Percentiles rank a stretch among this genome's conserved stretches.
Evolutionary conservation across 1,284 basidiomycete species (phyloP).

Genomic region (Hypsizygus ulmarius): DNA sequence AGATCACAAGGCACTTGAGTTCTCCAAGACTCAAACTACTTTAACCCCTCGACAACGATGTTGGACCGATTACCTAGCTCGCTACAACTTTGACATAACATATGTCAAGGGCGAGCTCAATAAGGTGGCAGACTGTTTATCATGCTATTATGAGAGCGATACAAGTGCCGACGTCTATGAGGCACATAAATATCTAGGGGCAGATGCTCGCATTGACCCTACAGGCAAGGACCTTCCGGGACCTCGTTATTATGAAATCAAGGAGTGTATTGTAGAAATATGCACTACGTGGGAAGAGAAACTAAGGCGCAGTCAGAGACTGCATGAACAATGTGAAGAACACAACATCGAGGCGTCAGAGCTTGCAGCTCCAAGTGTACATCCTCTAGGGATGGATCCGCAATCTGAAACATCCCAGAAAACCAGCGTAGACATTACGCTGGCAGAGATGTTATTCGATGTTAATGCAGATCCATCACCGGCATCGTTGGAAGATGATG

Average conservation of each 20-base stretch:
- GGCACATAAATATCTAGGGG: conserved; percentile 23
- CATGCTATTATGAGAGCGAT: conserved; percentile 25
- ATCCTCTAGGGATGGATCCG: conserved; percentile 1
- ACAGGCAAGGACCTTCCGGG: conserved; percentile 24
- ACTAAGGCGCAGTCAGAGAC: background rate
- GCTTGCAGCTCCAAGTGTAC: too few relatives aligned
- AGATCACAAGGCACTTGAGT: conserved; percentile 30
- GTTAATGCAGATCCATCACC: background rate
- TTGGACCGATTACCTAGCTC: conserved; percentile 27
- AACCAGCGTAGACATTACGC: background rate
- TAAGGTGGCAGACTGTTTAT: conserved; percentile 29
- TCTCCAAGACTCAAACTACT: conserved; percentile 22
- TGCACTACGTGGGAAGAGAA: background rate
- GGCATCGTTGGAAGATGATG: background rate
- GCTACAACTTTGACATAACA: conserved; percentile 27
- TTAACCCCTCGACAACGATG: conserved; percentile 19
- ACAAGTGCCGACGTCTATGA: conserved; percentile 15
- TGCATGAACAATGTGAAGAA: conserved; percentile 3
- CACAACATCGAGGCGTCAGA: conserved; percentile 4
- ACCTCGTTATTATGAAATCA: conserved; percentile 1
- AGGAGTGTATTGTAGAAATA: conserved; percentile 2
- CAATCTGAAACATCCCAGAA: background rate
- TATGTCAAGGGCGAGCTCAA: conserved; percentile 30
- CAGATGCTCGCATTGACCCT: conserved; percentile 23
- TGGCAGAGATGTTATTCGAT: conserved; percentile 1